A percentile compares a stretch with the other conserved stretches of the same genome.
Evolutionary conservation across 495 filamentous ascomycete species (phyloP).

Genomic region (Pseudevernia furfuracea): DNA sequence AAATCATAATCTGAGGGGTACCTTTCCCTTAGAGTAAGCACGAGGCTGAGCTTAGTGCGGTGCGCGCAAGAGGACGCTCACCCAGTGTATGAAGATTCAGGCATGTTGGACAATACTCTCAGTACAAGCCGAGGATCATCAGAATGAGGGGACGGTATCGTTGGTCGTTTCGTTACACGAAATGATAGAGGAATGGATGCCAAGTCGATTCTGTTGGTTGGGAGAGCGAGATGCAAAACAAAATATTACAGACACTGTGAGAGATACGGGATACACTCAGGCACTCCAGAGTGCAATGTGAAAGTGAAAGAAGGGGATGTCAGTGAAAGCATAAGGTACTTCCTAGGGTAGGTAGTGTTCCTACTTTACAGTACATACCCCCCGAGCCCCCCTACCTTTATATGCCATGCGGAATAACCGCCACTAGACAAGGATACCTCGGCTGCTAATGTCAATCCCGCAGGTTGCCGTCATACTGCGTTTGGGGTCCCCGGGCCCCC

Average conservation of each 20-base stretch:
- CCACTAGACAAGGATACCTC: neutral
- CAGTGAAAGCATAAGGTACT: too few species aligned
- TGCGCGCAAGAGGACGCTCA: neutral
- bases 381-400: too few species aligned
- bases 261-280: neutral
- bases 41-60: neutral
- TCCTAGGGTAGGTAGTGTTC: too few species aligned
- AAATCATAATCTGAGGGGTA: constrained; percentile 14
- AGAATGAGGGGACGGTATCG: neutral
- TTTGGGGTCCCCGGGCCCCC: too few species aligned
- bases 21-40: constrained; percentile 8
- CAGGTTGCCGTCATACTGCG: too few species aligned
- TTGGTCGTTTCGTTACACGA: neutral
- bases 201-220: neutral
- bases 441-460: neutral
- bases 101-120: neutral
- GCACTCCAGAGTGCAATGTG: constrained; percentile 1
- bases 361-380: too few species aligned
- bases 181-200: neutral
- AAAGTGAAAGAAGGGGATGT: neutral
- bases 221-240: neutral
- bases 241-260: neutral
- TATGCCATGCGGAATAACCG: neutral
- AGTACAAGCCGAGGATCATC: neutral
- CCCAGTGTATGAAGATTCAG: constrained; percentile 3